Percentiles rank a stretch among this genome's conserved stretches.
These are phyloP conservation scores for Bullera alba DNA, from an alignment of 768 basidiomycete species.

Conservation along the genomic window DNA sequence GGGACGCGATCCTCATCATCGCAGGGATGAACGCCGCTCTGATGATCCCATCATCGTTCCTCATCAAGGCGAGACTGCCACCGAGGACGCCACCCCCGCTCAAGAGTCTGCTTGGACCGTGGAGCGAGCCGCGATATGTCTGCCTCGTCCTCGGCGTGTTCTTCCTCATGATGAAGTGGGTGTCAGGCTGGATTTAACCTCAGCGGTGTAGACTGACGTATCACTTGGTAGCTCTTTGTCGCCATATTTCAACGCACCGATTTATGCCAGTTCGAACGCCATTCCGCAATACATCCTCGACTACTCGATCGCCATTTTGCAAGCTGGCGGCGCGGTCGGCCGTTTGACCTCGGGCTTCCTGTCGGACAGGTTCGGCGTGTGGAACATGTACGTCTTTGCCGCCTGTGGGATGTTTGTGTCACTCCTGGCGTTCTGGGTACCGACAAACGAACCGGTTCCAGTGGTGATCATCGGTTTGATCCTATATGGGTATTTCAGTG, in stretches of 20 bases:
- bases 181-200: neutral
- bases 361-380: constrained; percentile 34
- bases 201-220: neutral
- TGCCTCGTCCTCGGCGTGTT: constrained; percentile 33
- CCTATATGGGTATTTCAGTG: constrained; percentile 33
- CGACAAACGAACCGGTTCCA: constrained; percentile 14
- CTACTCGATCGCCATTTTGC: constrained; percentile 40
- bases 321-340: constrained; percentile 38
- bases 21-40: constrained; percentile 39
- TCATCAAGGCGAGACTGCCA: constrained; percentile 36
- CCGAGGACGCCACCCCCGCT: constrained; percentile 29
- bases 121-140: constrained; percentile 31
- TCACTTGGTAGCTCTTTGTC: constrained; percentile 30
- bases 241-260: constrained; percentile 38
- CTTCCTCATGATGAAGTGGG: constrained; percentile 37
- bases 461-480: constrained; percentile 33
- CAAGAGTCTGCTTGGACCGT: constrained; percentile 20
- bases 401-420: constrained; percentile 16
- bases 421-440: constrained; percentile 37
- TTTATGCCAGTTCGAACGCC: constrained; percentile 25
- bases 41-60: constrained; percentile 40
- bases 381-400: constrained; percentile 23
- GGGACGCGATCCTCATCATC: constrained; percentile 32
- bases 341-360: constrained; percentile 31
- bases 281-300: constrained; percentile 12